phyloP scores from a whole-genome alignment of 345 rosid species.

The Melaleuca quinquenervia region DNA sequence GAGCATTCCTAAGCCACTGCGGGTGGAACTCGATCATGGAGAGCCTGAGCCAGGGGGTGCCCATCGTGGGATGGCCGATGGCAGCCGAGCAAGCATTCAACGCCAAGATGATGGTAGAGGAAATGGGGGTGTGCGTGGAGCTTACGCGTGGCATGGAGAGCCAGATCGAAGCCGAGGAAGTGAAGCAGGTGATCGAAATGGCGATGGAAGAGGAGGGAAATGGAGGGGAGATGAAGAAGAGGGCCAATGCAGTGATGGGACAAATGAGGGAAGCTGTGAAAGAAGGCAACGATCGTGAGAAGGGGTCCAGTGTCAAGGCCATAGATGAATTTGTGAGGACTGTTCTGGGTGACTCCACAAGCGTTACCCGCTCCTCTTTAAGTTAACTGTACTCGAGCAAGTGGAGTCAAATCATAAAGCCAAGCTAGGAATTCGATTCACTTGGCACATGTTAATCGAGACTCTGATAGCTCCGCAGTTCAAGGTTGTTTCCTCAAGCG shows the following conservation, averaged over 20 bases:
- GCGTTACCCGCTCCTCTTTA: neutral
- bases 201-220: slow-evolving; percentile 21
- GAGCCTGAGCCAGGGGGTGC: slow-evolving; percentile 42
- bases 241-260: neutral
- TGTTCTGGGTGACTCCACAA: neutral
- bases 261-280: slow-evolving; percentile 10
- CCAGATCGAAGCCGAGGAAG: neutral
- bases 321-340: neutral
- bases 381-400: too few relatives aligned
- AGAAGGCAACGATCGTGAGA: slow-evolving; percentile 6
- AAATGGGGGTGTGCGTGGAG: slow-evolving; percentile 33
- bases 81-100: slow-evolving; percentile 40
- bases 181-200: slow-evolving; percentile 21
- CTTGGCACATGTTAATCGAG: neutral
- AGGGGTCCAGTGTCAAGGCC: neutral
- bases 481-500: neutral
- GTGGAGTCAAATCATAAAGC: too few relatives aligned
- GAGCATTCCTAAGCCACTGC: slow-evolving; percentile 39
- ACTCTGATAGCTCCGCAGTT: neutral
- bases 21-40: slow-evolving; percentile 52
- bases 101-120: slow-evolving; percentile 40
- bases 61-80: slow-evolving; percentile 48
- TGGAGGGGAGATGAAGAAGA: slow-evolving; percentile 27
- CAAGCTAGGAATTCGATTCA: neutral
- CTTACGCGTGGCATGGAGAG: slow-evolving; percentile 22